Percentiles rank a stretch among this genome's conserved stretches.
Evolutionary conservation across 805 yeast genomes (phyloP).

Genomic region (Ogataea angusta): DNA sequence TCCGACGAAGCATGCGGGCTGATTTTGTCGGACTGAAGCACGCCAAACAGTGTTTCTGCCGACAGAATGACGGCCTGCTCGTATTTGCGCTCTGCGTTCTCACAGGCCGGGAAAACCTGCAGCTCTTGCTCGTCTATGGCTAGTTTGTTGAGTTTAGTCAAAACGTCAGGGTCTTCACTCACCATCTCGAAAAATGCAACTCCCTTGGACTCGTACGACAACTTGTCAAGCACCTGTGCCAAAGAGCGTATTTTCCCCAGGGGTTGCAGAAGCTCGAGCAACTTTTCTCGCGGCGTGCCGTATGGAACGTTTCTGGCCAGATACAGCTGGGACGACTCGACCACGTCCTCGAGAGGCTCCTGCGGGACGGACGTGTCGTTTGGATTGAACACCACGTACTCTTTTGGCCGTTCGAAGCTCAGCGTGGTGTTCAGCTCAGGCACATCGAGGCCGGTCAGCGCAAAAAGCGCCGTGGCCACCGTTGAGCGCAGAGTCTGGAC

Average conservation of each 20-base stretch:
- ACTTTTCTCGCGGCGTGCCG: slow-evolving; percentile 40
- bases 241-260: slow-evolving; percentile 41
- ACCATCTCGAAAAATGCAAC: slow-evolving; percentile 50
- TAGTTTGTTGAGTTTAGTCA: slow-evolving; percentile 34
- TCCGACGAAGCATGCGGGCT: slow-evolving; percentile 30
- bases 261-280: slow-evolving; percentile 40
- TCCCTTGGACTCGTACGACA: slow-evolving; percentile 52
- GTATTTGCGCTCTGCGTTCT: slow-evolving; percentile 26
- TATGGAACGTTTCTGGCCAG: slow-evolving; percentile 42
- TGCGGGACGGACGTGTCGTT: slow-evolving; percentile 48
- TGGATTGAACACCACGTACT: slow-evolving; percentile 39
- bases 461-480: slow-evolving; percentile 53
- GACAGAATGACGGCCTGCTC: slow-evolving; percentile 22
- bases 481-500: slow-evolving; percentile 49
- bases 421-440: slow-evolving; percentile 33
- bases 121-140: slow-evolving; percentile 37
- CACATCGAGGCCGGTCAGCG: slow-evolving; percentile 37
- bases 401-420: slow-evolving; percentile 42
- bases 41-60: slow-evolving; percentile 19
- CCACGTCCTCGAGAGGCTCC: slow-evolving; percentile 38
- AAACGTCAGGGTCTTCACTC: slow-evolving; percentile 23
- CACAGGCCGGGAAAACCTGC: slow-evolving; percentile 38
- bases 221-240: slow-evolving; percentile 43
- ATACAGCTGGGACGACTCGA: slow-evolving; percentile 26
- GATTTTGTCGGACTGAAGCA: slow-evolving; percentile 14